phyloP scores from a whole-genome alignment of 148 eudicot species.

The Fagopyrum homotropicum region DNA sequence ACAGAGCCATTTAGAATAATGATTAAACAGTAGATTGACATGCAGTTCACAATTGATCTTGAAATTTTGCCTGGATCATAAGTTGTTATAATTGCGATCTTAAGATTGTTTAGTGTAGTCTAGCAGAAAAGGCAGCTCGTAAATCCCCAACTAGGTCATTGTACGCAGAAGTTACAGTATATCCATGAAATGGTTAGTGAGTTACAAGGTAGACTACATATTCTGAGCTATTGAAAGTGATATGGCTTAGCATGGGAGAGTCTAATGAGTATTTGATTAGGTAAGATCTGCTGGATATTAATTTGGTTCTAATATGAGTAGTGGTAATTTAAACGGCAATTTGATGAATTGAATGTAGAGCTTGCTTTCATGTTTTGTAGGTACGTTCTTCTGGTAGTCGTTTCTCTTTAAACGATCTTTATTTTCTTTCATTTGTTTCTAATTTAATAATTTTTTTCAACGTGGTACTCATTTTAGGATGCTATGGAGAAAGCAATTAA shows the following conservation, averaged over 20 bases:
- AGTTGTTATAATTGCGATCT: not conserved
- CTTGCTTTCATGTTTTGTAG: not conserved
- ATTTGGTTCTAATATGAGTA: not conserved
- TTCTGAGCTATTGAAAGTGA: not conserved
- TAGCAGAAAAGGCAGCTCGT: not conserved
- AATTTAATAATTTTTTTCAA: not conserved
- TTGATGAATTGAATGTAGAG: not conserved
- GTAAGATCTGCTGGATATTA: not conserved
- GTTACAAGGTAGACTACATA: not conserved
- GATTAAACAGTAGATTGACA: not conserved
- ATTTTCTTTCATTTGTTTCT: not conserved
- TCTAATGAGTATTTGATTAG: not conserved
- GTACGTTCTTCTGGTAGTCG: not conserved
- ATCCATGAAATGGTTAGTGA: not conserved
- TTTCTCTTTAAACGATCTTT: not conserved
- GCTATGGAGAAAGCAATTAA: conserved; percentile 99
- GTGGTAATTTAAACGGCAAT: not conserved
- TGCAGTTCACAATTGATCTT: not conserved
- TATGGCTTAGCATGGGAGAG: not conserved
- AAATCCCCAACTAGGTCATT: not conserved
- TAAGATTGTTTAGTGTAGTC: not conserved
- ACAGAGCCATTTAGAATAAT: not conserved
- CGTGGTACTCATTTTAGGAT: conserved; percentile 40
- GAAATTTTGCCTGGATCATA: not conserved
- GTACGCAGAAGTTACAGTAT: not conserved